phyloP scores from a whole-genome alignment of 805 yeast species.

The Naumovozyma baii region DNA sequence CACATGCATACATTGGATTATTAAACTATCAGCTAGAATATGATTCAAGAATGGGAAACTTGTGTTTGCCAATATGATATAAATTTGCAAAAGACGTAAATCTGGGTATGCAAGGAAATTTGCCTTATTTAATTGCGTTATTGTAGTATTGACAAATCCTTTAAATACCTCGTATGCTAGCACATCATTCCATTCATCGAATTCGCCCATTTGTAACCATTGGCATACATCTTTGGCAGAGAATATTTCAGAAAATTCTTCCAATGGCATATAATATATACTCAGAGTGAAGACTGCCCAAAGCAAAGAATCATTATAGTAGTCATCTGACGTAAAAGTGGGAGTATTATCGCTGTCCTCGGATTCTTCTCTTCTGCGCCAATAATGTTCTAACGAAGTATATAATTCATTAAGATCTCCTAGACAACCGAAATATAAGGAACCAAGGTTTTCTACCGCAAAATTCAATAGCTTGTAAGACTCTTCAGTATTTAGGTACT shows the following conservation, averaged over 20 bases:
- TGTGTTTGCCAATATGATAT: constrained; percentile 22
- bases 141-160: constrained; percentile 10
- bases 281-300: constrained; percentile 24
- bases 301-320: constrained; percentile 21
- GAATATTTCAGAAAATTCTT: constrained; percentile 8
- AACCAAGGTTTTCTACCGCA: constrained; percentile 26
- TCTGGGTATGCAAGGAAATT: constrained; percentile 20
- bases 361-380: constrained; percentile 13
- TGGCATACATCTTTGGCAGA: constrained; percentile 5
- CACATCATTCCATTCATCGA: constrained; percentile 10
- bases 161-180: constrained; percentile 10
- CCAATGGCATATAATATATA: constrained; percentile 22
- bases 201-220: constrained; percentile 4
- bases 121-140: constrained; percentile 13
- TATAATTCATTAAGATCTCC: constrained; percentile 26
- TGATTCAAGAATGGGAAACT: constrained; percentile 10
- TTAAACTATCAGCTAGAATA: constrained; percentile 11
- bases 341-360: neutral
- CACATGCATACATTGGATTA: constrained; percentile 18
- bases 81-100: constrained; percentile 20
- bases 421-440: constrained; percentile 25
- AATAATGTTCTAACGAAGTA: constrained; percentile 16
- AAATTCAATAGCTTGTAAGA: constrained; percentile 21
- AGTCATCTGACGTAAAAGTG: constrained; percentile 15
- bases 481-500: constrained; percentile 10